A percentile compares a stretch with the other conserved stretches of the same genome.
phyloP scores from a whole-genome alignment of 2,329 filamentous ascomycete genomes.

The Alternaria tenuissima region DNA sequence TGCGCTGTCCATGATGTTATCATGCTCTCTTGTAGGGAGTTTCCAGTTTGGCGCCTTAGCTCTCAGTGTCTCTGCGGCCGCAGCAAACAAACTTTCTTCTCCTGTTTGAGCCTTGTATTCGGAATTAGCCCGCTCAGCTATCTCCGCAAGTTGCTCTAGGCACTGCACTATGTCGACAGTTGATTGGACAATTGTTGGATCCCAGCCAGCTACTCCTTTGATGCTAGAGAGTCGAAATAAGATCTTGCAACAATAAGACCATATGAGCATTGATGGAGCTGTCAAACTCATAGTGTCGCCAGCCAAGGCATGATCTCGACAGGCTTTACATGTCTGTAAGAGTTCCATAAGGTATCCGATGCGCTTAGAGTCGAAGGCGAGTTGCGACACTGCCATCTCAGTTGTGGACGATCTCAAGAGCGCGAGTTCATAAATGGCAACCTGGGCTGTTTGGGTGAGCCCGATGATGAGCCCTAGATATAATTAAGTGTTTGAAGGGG shows the following conservation, averaged over 20 bases:
- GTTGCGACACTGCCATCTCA: neutral
- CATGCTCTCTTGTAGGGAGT: neutral
- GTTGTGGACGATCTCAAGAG: constrained; percentile 4
- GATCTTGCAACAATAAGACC: constrained; percentile 22
- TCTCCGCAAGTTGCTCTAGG: constrained; percentile 19
- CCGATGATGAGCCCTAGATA: constrained; percentile 19
- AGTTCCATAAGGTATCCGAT: constrained; percentile 23
- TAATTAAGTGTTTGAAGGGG: neutral
- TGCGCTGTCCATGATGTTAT: neutral
- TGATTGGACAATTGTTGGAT: constrained; percentile 17
- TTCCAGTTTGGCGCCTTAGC: constrained; percentile 23
- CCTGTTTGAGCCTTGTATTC: constrained; percentile 20
- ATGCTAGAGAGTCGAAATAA: constrained; percentile 22
- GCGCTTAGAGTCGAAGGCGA: constrained; percentile 17
- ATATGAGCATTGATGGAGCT: constrained; percentile 22
- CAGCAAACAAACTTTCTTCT: constrained; percentile 25
- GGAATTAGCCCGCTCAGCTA: constrained; percentile 16
- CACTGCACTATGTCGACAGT: constrained; percentile 18
- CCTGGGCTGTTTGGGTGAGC: constrained; percentile 22
- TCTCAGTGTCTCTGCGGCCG: constrained; percentile 23
- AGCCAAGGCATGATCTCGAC: constrained; percentile 16
- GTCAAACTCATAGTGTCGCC: constrained; percentile 16
- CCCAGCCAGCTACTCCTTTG: constrained; percentile 23
- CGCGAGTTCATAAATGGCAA: constrained; percentile 28
- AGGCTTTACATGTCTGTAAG: constrained; percentile 21